Percentiles rank a stretch among this genome's conserved stretches.
phyloP scores from a whole-genome alignment of 2,329 filamentous ascomycete genomes.

The Cladosporium sp. region DNA sequence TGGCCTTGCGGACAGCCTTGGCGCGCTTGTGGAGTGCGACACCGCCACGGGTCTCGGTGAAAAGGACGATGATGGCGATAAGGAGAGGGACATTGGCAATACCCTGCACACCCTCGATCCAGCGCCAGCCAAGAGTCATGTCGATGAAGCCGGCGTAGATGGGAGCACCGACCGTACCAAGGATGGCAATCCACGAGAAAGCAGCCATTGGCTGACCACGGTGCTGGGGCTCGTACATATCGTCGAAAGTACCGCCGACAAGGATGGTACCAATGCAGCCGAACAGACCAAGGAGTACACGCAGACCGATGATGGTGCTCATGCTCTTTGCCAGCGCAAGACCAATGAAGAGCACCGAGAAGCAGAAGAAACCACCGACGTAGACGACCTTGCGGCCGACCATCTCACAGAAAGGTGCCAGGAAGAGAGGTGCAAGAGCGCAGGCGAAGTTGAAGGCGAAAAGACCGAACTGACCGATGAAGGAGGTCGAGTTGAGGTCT shows the following conservation, averaged over 20 bases:
- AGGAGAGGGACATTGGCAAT: constrained; percentile 48
- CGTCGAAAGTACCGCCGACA: constrained; percentile 48
- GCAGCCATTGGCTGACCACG: constrained; percentile 46
- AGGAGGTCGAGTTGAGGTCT: constrained; percentile 41
- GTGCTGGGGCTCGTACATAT: constrained; percentile 46
- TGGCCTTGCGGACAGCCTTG: constrained; percentile 43
- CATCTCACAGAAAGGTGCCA: constrained; percentile 49
- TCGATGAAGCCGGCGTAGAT: constrained; percentile 54
- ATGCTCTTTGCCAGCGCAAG: constrained; percentile 47
- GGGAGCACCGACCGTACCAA: constrained; percentile 50
- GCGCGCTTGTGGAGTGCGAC: constrained; percentile 49
- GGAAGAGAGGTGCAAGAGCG: constrained; percentile 45
- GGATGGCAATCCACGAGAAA: constrained; percentile 48
- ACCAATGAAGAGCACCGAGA: constrained; percentile 47
- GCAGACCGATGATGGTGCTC: constrained; percentile 45
- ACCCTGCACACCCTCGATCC: constrained; percentile 53
- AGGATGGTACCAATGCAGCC: constrained; percentile 49
- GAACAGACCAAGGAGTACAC: constrained; percentile 46
- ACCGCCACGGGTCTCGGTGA: constrained; percentile 25
- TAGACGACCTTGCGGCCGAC: constrained; percentile 47
- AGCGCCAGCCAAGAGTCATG: constrained; percentile 50
- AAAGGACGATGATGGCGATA: constrained; percentile 41
- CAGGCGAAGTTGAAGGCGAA: constrained; percentile 50
- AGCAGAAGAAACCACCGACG: constrained; percentile 43
- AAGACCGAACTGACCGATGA: constrained; percentile 47